Evolutionary conservation across 768 basidiomycete genomes (phyloP).

Genomic region (Hortiboletus flavorubellus): DNA sequence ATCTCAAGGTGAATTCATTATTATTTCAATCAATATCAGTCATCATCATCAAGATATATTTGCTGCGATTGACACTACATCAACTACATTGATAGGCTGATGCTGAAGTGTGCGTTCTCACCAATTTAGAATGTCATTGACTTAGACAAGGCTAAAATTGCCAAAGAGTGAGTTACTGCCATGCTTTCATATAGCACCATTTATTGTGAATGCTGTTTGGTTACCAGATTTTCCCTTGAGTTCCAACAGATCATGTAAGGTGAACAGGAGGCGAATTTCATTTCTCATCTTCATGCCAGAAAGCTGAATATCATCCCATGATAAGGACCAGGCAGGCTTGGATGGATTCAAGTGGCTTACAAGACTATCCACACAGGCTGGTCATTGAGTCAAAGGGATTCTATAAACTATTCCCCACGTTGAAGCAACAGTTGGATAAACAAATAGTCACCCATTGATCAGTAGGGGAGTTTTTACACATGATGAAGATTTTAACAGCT

Average conservation of each 20-base stretch:
- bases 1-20: conserved; percentile 54
- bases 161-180: conserved; percentile 44
- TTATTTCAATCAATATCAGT: conserved; percentile 58
- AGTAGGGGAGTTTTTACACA: conserved; percentile 53
- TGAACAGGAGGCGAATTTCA: conserved; percentile 61
- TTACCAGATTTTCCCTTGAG: conserved; percentile 49
- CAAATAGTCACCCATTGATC: conserved; percentile 47
- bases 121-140: conserved; percentile 55
- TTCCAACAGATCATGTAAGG: conserved; percentile 59
- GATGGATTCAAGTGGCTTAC: not conserved
- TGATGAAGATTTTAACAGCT: conserved; percentile 65
- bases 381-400: conserved; percentile 62
- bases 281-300: conserved; percentile 55
- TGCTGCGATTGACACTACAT: not conserved
- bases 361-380: conserved; percentile 28
- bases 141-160: conserved; percentile 55
- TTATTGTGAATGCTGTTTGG: not conserved
- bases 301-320: conserved; percentile 58
- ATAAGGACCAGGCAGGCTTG: conserved; percentile 18
- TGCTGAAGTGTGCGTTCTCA: not conserved
- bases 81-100: not conserved
- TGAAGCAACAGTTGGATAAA: conserved; percentile 47
- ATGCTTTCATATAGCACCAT: not conserved
- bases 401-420: conserved; percentile 48
- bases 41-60: conserved; percentile 56